These are phyloP conservation scores for Sideroxylon spinosum DNA, from an alignment of 179 eudicot genomes.

Conservation along the genomic window DNA sequence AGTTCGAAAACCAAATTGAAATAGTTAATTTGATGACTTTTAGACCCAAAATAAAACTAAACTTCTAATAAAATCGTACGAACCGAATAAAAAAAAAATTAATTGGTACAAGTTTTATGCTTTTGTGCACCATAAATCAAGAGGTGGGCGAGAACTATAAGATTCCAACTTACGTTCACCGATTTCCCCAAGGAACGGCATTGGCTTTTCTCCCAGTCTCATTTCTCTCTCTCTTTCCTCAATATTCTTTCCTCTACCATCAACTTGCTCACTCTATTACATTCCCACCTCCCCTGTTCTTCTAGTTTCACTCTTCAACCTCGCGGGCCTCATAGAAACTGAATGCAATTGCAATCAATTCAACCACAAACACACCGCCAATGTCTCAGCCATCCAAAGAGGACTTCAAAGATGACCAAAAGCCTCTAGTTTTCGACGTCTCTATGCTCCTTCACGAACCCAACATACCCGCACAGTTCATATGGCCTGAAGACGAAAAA, in stretches of 20 bases:
- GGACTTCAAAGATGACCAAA: constrained; percentile 3
- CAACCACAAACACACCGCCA: constrained; percentile 11
- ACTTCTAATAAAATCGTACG: too few species aligned
- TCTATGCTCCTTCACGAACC: constrained; percentile 27
- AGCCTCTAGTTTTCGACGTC: constrained; percentile 41
- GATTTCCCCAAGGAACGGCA: constrained; percentile 28
- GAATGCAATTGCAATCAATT: constrained; percentile 25
- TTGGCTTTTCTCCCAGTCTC: constrained; percentile 24
- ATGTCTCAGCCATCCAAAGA: constrained; percentile 10
- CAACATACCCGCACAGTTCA: constrained; percentile 43
- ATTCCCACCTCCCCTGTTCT: not conserved
- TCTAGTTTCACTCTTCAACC: not conserved
- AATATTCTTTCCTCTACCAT: not conserved
- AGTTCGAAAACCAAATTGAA: too few species aligned
- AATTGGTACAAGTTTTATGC: too few species aligned
- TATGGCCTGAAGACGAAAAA: constrained; percentile 72
- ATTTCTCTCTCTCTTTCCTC: constrained; percentile 6
- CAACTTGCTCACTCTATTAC: not conserved
- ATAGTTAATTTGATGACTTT: too few species aligned
- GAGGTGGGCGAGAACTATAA: constrained; percentile 8
- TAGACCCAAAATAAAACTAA: too few species aligned
- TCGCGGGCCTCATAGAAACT: not conserved
- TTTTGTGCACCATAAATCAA: too few species aligned
- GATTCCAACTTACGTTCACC: constrained; percentile 26
- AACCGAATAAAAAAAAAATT: too few species aligned